Base-by-base conservation (phyloP, 805 yeast genomes). In the Spathaspora hagerdaliae region DNA sequence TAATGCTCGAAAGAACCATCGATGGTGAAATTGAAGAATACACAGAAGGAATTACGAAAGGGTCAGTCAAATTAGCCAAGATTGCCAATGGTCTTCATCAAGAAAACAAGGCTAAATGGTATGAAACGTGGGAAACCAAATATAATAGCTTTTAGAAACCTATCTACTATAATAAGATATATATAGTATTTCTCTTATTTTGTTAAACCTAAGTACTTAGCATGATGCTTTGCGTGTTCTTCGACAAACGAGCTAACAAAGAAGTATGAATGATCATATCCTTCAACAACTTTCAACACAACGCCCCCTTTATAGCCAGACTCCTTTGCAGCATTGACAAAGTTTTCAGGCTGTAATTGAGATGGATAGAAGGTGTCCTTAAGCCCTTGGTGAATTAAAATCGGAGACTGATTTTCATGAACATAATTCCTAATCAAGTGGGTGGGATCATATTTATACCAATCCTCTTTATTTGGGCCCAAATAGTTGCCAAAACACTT, bases 241-340 rank as follows among this genome's bases (percentile, higher is more conserved):
- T 78, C 84, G 10, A 85, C 85, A 64, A 90, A 91, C 0, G 87
- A 67, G 43, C 91, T 77, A 46, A 92, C 77, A 63, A 90, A 92
- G 65, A 78, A 94, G 71, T 91, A 92, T 41, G 91, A 84, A 61
- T 92, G 99, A 59, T 94, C 97, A 59, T 82, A 92, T 4, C 91
- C 96, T 1, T 86, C 90, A 14, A 79, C 96, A 32, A 80, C 56
- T 27, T 79, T 68, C 41, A 86, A 63, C 29, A 78, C 70, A 47
- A 92, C 74, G 45, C 78, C 73, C 5, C 81, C 86, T 47, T 77
- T 77, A 64, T 84, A 83, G 6, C 66, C 63, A 0, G 86, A 69
- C 29, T 75, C 78, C 53, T 79, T 71, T 6, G 83, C 74, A 7
- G 85, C 85, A 41, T 74, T 78, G 7, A 76, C 74, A 10, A 94